These are phyloP conservation scores for Aureobasidium subglaciale DNA, from an alignment of 2,329 filamentous ascomycete genomes.

Conservation along the genomic window DNA sequence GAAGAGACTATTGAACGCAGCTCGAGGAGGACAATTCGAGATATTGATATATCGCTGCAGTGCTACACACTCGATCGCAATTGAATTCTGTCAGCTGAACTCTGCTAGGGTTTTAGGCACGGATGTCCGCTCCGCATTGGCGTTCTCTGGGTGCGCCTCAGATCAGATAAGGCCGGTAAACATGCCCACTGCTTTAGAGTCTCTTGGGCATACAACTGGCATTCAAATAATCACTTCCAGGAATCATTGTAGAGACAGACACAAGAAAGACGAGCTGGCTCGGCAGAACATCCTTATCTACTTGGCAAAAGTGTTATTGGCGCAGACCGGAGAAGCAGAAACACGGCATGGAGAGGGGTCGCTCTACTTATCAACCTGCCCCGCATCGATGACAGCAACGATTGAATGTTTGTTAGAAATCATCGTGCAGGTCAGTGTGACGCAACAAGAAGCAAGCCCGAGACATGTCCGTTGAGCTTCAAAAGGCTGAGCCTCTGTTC, in stretches of 20 bases:
- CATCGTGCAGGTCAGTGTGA: constrained; percentile 1
- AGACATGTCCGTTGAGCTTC: background rate
- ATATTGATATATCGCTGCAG: background rate
- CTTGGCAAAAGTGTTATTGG: background rate
- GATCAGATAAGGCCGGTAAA: background rate
- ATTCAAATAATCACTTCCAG: too few relatives aligned
- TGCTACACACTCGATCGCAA: background rate
- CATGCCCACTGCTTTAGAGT: background rate
- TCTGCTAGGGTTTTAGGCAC: background rate
- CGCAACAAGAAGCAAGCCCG: background rate
- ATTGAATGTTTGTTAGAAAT: background rate
- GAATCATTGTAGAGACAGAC: too few relatives aligned
- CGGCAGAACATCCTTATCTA: background rate
- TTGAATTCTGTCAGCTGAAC: background rate
- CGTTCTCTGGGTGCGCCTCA: background rate
- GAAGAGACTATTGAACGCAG: background rate
- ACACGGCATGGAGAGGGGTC: background rate
- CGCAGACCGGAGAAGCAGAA: background rate
- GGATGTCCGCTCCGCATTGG: background rate
- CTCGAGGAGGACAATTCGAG: background rate
- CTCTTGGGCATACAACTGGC: too few relatives aligned
- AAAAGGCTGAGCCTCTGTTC: background rate
- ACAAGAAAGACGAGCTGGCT: too few relatives aligned
- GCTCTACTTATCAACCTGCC: background rate
- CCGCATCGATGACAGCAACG: constrained; percentile 5